Base-by-base conservation (phyloP, 2,329 filamentous ascomycete genomes). In the Aspergillus tamarii region DNA sequence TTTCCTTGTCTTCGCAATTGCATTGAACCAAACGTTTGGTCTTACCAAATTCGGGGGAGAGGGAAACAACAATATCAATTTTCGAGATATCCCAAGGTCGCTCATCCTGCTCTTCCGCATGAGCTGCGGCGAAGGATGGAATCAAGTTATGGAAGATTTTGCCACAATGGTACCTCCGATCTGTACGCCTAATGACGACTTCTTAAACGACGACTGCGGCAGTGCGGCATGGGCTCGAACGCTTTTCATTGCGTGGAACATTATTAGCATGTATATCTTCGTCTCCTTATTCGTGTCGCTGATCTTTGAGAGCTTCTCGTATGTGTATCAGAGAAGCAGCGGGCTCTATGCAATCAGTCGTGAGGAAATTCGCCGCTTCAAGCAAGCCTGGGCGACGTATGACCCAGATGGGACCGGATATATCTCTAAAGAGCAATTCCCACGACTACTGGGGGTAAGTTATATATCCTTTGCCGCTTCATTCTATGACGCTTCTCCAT, bases 231-330 rank as follows among this genome's bases (percentile, higher is more conserved):
- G 95, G 93, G 93, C 95, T 9, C 86, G 93, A 58, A 88, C 89
- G 39, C 84, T 99, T 11, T 99, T 99, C 82, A 93, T 98, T 63
- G 88, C 91, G 5, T 99, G 95, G 95, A 99, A 99, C 82, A 94
- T 99, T 72, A 86, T 99, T 79, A 98, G 94, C 91, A 99, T 99
- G 95, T 99, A 99, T 81, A 96, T 99, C 73, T 99, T 99, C 74
- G 94, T 98, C 74, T 97, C 94, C 74, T 82, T 99, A 75, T 99
- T 99, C 78, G 94, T 99, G 64, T 99, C 95, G 56, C 88, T 99
- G 76, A 99, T 99, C 70, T 99, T 96, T 81, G 95, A 99, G 82
- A 98, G 94, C 80, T 99, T 99, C 84, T 97, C 93, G 77, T 99
- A 99, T 74, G 95, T 99, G 67, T 99, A 98, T 77, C 96, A 99